These are phyloP conservation scores for Botryotinia convoluta DNA, from an alignment of 2,329 filamentous ascomycete genomes.

Conservation along the genomic window DNA sequence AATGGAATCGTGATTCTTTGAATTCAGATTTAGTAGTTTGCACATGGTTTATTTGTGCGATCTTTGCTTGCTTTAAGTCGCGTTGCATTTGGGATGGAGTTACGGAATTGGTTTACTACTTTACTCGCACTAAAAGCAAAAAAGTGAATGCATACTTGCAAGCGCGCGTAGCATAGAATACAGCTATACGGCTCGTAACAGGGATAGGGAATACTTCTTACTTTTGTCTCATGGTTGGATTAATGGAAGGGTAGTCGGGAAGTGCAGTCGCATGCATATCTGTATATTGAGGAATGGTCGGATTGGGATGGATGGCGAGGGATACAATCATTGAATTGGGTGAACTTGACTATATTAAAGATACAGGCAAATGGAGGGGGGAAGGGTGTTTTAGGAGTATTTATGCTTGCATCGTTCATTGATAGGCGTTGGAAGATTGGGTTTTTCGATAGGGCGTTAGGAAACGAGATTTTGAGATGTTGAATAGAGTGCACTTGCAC, in stretches of 20 bases:
- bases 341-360: not conserved
- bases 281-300: slow-evolving; percentile 6
- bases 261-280: slow-evolving; percentile 1
- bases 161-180: slow-evolving; percentile 1
- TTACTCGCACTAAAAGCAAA: slow-evolving; percentile 6
- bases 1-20: slow-evolving; percentile 21
- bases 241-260: slow-evolving; percentile 8
- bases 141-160: slow-evolving; percentile 5
- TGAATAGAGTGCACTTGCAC: not conserved
- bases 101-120: not conserved
- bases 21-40: not conserved
- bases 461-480: not conserved
- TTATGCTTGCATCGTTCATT: not conserved
- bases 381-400: not conserved
- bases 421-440: slow-evolving; percentile 1
- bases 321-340: slow-evolving; percentile 3
- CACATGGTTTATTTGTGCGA: not conserved
- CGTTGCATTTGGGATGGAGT: slow-evolving; percentile 8
- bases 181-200: not conserved
- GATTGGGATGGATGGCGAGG: slow-evolving; percentile 3
- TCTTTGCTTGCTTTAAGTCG: not conserved
- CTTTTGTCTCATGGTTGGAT: slow-evolving; percentile 15
- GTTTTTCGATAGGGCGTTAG: not conserved
- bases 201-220: not conserved
- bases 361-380: not conserved